Base-by-base conservation (phyloP, 306 rosid genomes). In the Inga leiocalycina region DNA sequence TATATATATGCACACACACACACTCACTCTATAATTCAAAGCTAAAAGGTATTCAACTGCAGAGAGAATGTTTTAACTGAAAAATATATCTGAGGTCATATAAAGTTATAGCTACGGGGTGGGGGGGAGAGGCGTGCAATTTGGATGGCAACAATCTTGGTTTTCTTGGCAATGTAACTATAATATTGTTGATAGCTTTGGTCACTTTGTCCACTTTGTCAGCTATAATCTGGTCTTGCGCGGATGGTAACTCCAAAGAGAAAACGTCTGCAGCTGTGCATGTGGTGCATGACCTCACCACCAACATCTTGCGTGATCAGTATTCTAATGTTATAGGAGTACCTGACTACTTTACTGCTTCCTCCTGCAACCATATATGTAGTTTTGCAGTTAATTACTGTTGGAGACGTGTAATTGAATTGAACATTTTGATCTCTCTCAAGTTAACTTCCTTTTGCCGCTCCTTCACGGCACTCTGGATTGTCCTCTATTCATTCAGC, bases 191-290 rank as follows among this genome's bases (percentile, higher is more conserved):
- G 87, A 82, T 82, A 24, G 89, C 81, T 84, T 44, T 91, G 83
- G 75, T 84, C 72, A 80, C 91, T 45, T 68, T 94, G 27, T 89
- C 80, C 79, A 71, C 92, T 20, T 39, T 92, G 54, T 85, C 94
- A 27, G 77, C 87, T 44, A 46, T 88, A 45, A 85, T 92, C n/a
- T 92, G 89, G 85, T 89, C 92, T 66, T 93, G 92, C 43, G 86
- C 94, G 3, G 91, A 86, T 68, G 92, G 94, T 79, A 87, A 65
- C 8, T 82, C 92, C 72, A 92, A 90, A 75, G 92, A 88, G 54
- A 89, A 86, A 71, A 64, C 61, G 61, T 84, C 89, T 69, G 77
- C 87, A 10, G 92, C 61, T 88, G 91, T 19, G 91, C 77, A 75
- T 93, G 97, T 32, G 97, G 95, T 24, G 98, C 87, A 45, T 90